phyloP scores from a whole-genome alignment of 228 moss, liverwort and hornwort genomes.

The Sphagnum fallax region DNA sequence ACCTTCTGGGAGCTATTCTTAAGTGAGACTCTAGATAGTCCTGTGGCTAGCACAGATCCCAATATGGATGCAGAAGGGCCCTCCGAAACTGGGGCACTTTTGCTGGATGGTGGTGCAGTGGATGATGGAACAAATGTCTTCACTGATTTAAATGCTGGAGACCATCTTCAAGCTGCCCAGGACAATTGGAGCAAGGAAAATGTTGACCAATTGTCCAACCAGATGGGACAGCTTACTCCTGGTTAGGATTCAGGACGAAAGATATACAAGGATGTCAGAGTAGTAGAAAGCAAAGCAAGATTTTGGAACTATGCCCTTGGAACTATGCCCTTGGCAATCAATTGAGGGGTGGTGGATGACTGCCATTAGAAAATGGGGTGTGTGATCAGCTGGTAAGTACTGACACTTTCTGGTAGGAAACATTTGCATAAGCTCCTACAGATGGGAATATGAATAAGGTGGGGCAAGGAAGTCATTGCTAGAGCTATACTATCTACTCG shows the following conservation, averaged over 20 bases:
- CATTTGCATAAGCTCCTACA: too few relatives aligned
- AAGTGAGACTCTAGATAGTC: slow-evolving; percentile 24
- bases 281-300: too few relatives aligned
- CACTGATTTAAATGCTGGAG: slow-evolving; percentile 21
- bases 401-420: too few relatives aligned
- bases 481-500: too few relatives aligned
- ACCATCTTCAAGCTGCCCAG: slow-evolving; percentile 5
- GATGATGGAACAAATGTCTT: slow-evolving; percentile 8
- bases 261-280: too few relatives aligned
- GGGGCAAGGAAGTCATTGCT: too few relatives aligned
- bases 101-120: slow-evolving; percentile 15
- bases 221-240: slow-evolving; percentile 91
- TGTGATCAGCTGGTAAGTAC: too few relatives aligned
- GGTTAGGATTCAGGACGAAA: slow-evolving; percentile 14
- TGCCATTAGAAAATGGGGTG: too few relatives aligned
- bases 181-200: slow-evolving; percentile 56
- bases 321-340: too few relatives aligned
- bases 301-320: too few relatives aligned
- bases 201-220: slow-evolving; percentile 78
- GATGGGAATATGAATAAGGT: too few relatives aligned
- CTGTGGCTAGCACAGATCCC: slow-evolving; percentile 37
- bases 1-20: slow-evolving; percentile 92
- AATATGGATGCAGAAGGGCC: slow-evolving; percentile 34
- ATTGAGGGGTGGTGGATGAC: too few relatives aligned
- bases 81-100: slow-evolving; percentile 20